phyloP scores from a whole-genome alignment of 306 rosid genomes.

The Quillaja saponaria region DNA sequence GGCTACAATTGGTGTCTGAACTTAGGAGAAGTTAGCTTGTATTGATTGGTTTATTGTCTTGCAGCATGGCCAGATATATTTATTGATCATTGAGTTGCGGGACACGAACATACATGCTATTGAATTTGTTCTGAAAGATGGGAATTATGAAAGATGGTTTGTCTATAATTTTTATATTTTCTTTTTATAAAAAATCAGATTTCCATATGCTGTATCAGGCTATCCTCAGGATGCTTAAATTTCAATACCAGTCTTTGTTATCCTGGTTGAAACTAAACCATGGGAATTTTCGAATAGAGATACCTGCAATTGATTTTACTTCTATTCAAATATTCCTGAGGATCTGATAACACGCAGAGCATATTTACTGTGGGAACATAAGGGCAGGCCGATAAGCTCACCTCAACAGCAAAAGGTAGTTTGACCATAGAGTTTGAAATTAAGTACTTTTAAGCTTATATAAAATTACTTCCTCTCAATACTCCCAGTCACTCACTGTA shows the following conservation, averaged over 20 bases:
- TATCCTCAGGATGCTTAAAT: background rate
- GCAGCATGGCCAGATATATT: constrained; percentile 37
- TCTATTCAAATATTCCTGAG: constrained; percentile 16
- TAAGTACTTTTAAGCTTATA: background rate
- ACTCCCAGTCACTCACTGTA: background rate
- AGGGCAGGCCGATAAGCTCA: constrained; percentile 31
- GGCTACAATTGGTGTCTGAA: background rate
- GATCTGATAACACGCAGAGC: constrained; percentile 28
- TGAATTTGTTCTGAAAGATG: constrained; percentile 45
- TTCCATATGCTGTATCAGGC: constrained; percentile 4
- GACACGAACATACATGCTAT: constrained; percentile 38
- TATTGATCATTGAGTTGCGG: constrained; percentile 37
- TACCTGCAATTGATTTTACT: constrained; percentile 33
- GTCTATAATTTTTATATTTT: background rate
- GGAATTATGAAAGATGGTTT: constrained; percentile 33
- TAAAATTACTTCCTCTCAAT: background rate
- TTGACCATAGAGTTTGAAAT: background rate
- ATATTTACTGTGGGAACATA: constrained; percentile 27
- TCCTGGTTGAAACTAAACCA: constrained; percentile 38
- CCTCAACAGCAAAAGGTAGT: constrained; percentile 37
- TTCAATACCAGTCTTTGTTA: too few relatives aligned
- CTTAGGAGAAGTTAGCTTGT: background rate
- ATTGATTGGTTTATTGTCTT: constrained; percentile 2
- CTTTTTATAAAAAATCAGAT: background rate
- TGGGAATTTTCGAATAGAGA: constrained; percentile 38